Evolutionary conservation across 2,329 filamentous ascomycete genomes (phyloP).

Genomic region (Hymenotorrendiella dingleyae): DNA sequence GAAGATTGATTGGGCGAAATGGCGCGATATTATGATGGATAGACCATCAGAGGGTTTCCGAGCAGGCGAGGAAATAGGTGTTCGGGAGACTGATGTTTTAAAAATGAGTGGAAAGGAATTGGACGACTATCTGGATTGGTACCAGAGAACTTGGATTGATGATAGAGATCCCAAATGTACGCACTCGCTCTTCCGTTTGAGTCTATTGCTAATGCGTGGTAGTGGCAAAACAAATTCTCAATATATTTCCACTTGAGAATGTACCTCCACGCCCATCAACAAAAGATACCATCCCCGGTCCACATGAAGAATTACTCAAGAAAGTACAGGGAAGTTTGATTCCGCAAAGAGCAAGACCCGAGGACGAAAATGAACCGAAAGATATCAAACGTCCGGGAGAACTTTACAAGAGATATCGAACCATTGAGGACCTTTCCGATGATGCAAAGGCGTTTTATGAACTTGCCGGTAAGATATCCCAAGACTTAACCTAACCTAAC

Average conservation of each 20-base stretch:
- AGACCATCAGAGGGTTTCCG: constrained; percentile 27
- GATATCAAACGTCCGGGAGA: constrained; percentile 30
- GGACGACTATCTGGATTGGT: constrained; percentile 77
- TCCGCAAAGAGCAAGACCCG: constrained; percentile 24
- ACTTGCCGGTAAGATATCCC: constrained; percentile 35
- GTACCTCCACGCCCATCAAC: constrained; percentile 10
- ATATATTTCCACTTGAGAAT: constrained; percentile 31
- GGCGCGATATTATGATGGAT: constrained; percentile 48
- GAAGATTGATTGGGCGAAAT: constrained; percentile 67
- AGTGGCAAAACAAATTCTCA: constrained; percentile 31
- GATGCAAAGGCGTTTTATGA: constrained; percentile 38
- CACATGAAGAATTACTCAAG: constrained; percentile 18
- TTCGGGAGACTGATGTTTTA: constrained; percentile 57
- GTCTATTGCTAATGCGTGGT: constrained; percentile 5
- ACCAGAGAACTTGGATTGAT: constrained; percentile 58
- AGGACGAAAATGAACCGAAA: constrained; percentile 11
- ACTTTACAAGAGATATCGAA: constrained; percentile 33
- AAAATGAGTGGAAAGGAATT: constrained; percentile 55
- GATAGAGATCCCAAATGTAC: constrained; percentile 37
- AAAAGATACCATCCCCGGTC: constrained; percentile 24
- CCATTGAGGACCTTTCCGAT: constrained; percentile 37
- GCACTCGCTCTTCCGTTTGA: background rate
- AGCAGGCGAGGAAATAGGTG: constrained; percentile 42
- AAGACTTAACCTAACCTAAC: too few relatives aligned
- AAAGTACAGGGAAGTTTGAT: constrained; percentile 22